Conservation (phyloP, 1,284 basidiomycete species). For the Ustilago crameri region DNA sequence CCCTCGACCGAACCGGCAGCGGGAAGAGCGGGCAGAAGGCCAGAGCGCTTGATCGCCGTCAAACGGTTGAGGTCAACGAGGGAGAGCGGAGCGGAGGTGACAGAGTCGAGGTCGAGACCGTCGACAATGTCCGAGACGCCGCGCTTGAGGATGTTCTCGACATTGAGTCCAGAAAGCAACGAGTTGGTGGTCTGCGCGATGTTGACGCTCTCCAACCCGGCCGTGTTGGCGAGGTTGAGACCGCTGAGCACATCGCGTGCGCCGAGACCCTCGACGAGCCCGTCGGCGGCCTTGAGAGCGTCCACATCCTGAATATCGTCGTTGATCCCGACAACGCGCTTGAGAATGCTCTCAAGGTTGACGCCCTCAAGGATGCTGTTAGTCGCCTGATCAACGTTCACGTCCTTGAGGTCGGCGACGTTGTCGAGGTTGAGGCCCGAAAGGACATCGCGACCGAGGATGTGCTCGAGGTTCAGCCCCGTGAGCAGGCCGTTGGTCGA, state of each 20-base stretch:
- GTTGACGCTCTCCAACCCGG: background rate
- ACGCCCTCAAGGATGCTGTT: background rate
- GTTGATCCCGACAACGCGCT: no score
- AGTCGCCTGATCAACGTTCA: background rate
- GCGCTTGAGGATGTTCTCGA: conserved; percentile 1
- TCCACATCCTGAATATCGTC: background rate
- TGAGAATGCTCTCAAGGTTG: background rate
- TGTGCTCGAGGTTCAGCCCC: background rate
- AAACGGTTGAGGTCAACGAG: conserved; percentile 15
- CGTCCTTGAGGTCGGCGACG: background rate
- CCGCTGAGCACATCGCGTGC: background rate
- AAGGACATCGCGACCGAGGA: conserved; percentile 3
- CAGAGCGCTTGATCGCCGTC: conserved; percentile 5
- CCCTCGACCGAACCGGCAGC: background rate
- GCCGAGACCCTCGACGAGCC: background rate
- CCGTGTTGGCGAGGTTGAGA: background rate
- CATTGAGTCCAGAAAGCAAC: background rate
- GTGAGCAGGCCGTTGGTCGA: background rate
- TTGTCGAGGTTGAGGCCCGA: background rate
- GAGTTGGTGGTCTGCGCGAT: background rate
- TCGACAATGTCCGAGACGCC: background rate
- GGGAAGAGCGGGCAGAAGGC: conserved; percentile 5
- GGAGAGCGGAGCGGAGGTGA: background rate
- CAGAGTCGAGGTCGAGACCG: no score
- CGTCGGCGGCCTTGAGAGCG: background rate